Evolutionary conservation across 805 yeast genomes (phyloP), one percentile per base, ranked within the genome.

Genomic region (Ogataea zsoltii): DNA sequence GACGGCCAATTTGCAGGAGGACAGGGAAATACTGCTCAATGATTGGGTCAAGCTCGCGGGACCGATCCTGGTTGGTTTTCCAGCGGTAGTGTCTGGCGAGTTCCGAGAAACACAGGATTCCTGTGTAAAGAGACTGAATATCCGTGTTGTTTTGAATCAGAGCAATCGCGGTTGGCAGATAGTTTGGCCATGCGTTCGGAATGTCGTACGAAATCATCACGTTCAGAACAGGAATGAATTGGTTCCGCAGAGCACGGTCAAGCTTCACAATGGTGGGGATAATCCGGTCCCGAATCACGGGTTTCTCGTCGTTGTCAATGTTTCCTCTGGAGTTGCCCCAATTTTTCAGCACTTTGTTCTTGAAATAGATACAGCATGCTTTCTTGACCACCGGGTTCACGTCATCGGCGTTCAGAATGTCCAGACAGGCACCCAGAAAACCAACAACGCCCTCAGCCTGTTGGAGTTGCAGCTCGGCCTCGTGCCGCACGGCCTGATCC

Each of bases 281-380:
- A 29, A 94, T 60, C 53, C 89, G 75, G 15, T 82, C 85, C 50
- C 84, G 78, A 51, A 94, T 80, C 18, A 77, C 70, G 2, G 87
- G 88, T 58, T 83, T 86, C 61, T 92, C 97, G 48, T 78, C 90
- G 3, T 70, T 68, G 52, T 82, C 85, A 11, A 88, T 80, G n/a
- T 33, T 42, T 3, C 54, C 51, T 18, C 45, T 46, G 7, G 60
- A 55, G 35, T 68, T 43, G 7, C 56, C 55, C 98, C 98, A 94
- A 49, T 76, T 74, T 38, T 78, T 75, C 11, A 75, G 66, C 14
- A 90, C 73, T 45, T 82, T 74, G 65, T 92, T 94, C 62, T 92
- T 92, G 68, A 92, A 81, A 65, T 82, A 91, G 18, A 92, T 83
- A 0, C 95, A 94, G 21, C 96, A 87, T 7, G 96, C 89, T 45